phyloP scores from a whole-genome alignment of 805 yeast species.

The Lipomyces sp. region DNA sequence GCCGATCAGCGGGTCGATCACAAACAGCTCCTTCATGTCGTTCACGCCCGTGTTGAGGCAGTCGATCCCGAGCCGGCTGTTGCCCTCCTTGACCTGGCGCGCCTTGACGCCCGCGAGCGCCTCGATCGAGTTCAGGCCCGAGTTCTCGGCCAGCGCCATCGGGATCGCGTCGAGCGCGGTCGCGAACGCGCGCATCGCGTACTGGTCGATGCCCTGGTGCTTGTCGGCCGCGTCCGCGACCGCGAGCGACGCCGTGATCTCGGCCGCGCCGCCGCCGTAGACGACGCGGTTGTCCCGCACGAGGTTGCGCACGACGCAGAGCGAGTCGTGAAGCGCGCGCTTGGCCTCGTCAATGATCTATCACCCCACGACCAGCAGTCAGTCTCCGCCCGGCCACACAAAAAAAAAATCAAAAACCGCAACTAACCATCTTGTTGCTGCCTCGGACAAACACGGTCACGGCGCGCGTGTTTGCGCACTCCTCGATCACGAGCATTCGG shows the following conservation, averaged over 20 bases:
- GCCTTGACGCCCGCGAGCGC: conserved; percentile 80
- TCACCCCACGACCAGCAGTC: neutral
- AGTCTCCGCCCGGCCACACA: too few species aligned
- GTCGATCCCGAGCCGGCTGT: conserved; percentile 82
- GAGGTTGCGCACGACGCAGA: conserved; percentile 95
- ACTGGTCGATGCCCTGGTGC: conserved; percentile 94
- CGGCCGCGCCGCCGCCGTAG: conserved; percentile 99
- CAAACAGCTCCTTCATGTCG: conserved; percentile 91
- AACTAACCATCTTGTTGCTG: conserved; percentile 76
- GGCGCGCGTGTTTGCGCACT: conserved; percentile 78
- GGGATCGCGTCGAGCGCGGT: conserved; percentile 89
- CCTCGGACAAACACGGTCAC: conserved; percentile 94
- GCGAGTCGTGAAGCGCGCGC: conserved; percentile 92
- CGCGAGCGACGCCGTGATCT: conserved; percentile 86
- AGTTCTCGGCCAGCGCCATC: conserved; percentile 92
- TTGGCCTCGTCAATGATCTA: conserved; percentile 88
- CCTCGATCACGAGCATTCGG: conserved; percentile 91
- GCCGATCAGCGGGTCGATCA: conserved; percentile 95
- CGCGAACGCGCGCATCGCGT: conserved; percentile 94
- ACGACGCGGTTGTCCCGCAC: conserved; percentile 89
- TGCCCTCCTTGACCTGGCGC: conserved; percentile 71
- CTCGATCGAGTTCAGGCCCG: conserved; percentile 93
- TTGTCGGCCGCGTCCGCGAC: conserved; percentile 88
- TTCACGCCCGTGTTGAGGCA: conserved; percentile 84
- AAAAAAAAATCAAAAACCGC: neutral